These are phyloP conservation scores for Neonectria punicea DNA, from an alignment of 2,329 filamentous ascomycete genomes.

Conservation along the genomic window DNA sequence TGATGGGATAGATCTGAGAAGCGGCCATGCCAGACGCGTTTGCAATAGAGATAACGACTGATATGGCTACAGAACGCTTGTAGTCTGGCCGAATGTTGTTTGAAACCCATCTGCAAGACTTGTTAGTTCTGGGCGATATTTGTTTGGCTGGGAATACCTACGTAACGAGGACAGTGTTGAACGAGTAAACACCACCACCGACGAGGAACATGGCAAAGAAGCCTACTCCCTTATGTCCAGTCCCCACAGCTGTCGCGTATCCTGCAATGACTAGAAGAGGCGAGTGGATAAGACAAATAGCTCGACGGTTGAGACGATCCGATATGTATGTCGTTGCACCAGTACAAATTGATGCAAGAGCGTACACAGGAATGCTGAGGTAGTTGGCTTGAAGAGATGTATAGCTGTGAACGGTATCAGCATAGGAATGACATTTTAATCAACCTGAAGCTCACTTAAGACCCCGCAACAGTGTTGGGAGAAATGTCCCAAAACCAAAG, in stretches of 20 bases:
- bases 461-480: conserved; percentile 49
- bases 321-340: conserved; percentile 28
- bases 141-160: neutral
- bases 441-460: conserved; percentile 41
- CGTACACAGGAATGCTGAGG: conserved; percentile 50
- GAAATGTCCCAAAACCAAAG: conserved; percentile 49
- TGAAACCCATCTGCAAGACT: conserved; percentile 53
- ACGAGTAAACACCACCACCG: conserved; percentile 20
- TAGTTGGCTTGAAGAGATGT: conserved; percentile 48
- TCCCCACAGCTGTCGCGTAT: conserved; percentile 43
- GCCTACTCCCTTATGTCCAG: conserved; percentile 36
- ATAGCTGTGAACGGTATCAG: conserved; percentile 4
- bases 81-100: conserved; percentile 60
- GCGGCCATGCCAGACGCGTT: conserved; percentile 60
- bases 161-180: neutral
- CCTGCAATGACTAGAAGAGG: conserved; percentile 42
- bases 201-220: conserved; percentile 42
- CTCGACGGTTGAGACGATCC: conserved; percentile 40
- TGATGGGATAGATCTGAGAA: conserved; percentile 54
- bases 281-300: conserved; percentile 29
- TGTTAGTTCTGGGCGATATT: neutral
- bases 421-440: accelerated
- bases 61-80: conserved; percentile 58
- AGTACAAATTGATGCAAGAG: conserved; percentile 37
- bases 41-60: conserved; percentile 57